Evolutionary conservation across 768 basidiomycete genomes (phyloP).

Genomic region (Termitomyces sp.): DNA sequence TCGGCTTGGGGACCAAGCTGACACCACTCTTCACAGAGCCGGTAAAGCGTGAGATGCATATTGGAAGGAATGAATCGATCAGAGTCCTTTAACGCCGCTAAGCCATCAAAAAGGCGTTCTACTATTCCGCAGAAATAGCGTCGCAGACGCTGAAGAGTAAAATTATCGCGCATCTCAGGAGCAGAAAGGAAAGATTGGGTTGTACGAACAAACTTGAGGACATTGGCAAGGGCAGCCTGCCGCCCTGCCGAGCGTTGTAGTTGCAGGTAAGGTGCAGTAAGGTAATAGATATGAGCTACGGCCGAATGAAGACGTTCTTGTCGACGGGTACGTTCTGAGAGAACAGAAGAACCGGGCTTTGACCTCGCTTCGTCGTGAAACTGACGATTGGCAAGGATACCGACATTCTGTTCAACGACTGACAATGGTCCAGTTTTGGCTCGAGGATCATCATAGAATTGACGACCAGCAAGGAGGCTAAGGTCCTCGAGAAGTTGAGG

Average conservation of each 20-base stretch:
- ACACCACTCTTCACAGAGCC: conserved; percentile 92
- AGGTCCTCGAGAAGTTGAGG: conserved; percentile 81
- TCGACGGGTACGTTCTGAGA: conserved; percentile 54
- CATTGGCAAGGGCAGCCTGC: conserved; percentile 68
- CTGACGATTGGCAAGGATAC: conserved; percentile 44
- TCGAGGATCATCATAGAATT: conserved; percentile 75
- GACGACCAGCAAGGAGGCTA: conserved; percentile 70
- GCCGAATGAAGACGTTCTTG: conserved; percentile 81
- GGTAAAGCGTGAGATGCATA: conserved; percentile 75
- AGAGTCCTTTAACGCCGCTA: conserved; percentile 62
- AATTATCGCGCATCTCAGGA: conserved; percentile 68
- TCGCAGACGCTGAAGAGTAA: conserved; percentile 72
- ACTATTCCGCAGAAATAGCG: conserved; percentile 90
- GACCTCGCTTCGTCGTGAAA: conserved; percentile 56
- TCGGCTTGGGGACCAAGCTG: conserved; percentile 75
- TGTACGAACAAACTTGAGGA: conserved; percentile 82
- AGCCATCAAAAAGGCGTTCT: conserved; percentile 77
- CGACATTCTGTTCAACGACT: conserved; percentile 29
- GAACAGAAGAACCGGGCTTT: conserved; percentile 38
- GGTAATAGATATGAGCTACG: conserved; percentile 82
- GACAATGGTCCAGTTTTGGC: conserved; percentile 34
- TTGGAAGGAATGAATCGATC: conserved; percentile 73
- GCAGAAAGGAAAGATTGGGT: conserved; percentile 75
- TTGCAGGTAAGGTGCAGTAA: conserved; percentile 75
- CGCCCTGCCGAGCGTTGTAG: conserved; percentile 63